phyloP scores from a whole-genome alignment of 1,139 yeast species.

The Saccharomyces hybrid region DNA sequence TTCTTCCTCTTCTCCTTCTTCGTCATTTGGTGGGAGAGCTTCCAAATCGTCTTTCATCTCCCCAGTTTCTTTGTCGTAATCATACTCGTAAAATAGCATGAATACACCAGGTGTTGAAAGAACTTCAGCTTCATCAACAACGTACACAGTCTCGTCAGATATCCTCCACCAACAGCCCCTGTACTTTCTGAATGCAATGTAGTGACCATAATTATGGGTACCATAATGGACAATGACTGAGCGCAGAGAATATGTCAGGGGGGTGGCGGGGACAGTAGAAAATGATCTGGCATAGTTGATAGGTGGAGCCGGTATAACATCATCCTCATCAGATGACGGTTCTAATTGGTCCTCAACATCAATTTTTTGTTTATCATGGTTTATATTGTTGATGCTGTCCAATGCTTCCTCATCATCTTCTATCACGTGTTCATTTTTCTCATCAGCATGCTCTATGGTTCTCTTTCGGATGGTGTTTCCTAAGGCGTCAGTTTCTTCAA shows the following conservation, averaged over 20 bases:
- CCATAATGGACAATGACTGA: constrained; percentile 91
- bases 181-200: constrained; percentile 72
- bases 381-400: constrained; percentile 7
- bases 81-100: constrained; percentile 80
- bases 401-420: constrained; percentile 6
- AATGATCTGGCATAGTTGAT: constrained; percentile 12
- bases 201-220: constrained; percentile 92
- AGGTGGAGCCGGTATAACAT: constrained; percentile 5
- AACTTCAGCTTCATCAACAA: constrained; percentile 74
- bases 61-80: constrained; percentile 35
- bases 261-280: constrained; percentile 33
- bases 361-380: constrained; percentile 12
- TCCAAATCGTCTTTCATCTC: constrained; percentile 29
- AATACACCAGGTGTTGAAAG: constrained; percentile 79
- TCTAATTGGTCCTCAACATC: constrained; percentile 1
- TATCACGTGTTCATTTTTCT: constrained; percentile 6
- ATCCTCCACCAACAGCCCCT: constrained; percentile 93
- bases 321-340: constrained; percentile 11
- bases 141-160: constrained; percentile 79
- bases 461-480: constrained; percentile 25
- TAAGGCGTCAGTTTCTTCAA: constrained; percentile 26
- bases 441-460: constrained; percentile 9
- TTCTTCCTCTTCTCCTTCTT: constrained; percentile 12
- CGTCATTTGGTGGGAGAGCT: constrained; percentile 7
- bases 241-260: constrained; percentile 57